These are phyloP conservation scores for Venturia oleaginea DNA, from an alignment of 2,329 filamentous ascomycete species.

Conservation along the genomic window DNA sequence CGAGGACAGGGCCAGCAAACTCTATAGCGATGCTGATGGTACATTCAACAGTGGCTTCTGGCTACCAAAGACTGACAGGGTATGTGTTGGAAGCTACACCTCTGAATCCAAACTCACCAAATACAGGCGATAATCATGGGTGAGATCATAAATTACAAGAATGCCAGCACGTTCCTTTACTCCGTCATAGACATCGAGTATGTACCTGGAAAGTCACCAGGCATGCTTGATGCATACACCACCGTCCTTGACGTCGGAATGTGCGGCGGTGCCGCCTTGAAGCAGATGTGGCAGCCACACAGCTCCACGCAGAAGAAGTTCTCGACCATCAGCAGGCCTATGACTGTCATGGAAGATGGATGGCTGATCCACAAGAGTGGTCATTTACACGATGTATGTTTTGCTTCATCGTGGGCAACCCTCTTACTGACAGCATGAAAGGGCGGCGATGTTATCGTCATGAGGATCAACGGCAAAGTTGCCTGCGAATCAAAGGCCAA, in stretches of 20 bases:
- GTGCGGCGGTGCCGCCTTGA: not conserved
- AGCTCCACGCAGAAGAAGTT: not conserved
- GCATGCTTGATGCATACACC: not conserved
- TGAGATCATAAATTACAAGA: slow-evolving; percentile 6
- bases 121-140: not conserved
- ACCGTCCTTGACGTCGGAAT: not conserved
- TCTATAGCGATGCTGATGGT: not conserved
- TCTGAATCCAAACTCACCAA: not conserved
- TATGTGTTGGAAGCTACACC: not conserved
- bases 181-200: slow-evolving; percentile 8
- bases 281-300: not conserved
- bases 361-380: not conserved
- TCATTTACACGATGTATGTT: slow-evolving; percentile 1
- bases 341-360: not conserved
- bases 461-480: not conserved
- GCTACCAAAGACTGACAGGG: not conserved
- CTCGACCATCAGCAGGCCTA: not conserved
- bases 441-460: not conserved
- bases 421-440: not conserved
- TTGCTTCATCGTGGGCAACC: not conserved
- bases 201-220: not conserved
- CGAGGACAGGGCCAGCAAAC: not conserved
- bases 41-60: slow-evolving; percentile 9
- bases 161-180: not conserved
- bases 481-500: slow-evolving; percentile 9